Evolutionary conservation across 495 filamentous ascomycete species (phyloP).

Genomic region (Hypomontagnella submonticulosa): DNA sequence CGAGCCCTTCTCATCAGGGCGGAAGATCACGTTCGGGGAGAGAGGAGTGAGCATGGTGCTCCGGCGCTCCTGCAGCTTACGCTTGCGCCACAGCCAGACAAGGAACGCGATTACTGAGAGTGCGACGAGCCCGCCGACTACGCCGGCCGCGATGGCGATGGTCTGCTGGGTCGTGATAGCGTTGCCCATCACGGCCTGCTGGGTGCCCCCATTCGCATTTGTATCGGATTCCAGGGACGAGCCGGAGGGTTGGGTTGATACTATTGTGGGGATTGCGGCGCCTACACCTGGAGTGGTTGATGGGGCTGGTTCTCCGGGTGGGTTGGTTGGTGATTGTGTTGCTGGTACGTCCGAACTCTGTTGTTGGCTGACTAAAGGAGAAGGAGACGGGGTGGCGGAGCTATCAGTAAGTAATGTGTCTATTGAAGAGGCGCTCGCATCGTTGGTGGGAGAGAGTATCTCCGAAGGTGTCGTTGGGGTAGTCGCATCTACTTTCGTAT

Average conservation of each 20-base stretch:
- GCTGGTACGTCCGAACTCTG: too few relatives aligned
- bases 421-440: conserved; percentile 16
- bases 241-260: conserved; percentile 19
- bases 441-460: conserved; percentile 27
- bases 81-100: conserved; percentile 61
- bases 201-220: conserved; percentile 16
- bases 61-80: conserved; percentile 50
- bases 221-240: conserved; percentile 29
- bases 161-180: conserved; percentile 50
- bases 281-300: conserved; percentile 8
- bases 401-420: neutral
- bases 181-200: conserved; percentile 34
- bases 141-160: conserved; percentile 59
- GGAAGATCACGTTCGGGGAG: conserved; percentile 41
- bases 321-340: conserved; percentile 15
- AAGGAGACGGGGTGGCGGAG: too few relatives aligned
- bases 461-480: conserved; percentile 12
- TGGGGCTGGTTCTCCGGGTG: conserved; percentile 9
- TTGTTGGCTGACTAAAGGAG: too few relatives aligned
- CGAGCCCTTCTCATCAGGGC: conserved; percentile 50
- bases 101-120: conserved; percentile 59
- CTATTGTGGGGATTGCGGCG: conserved; percentile 6
- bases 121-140: conserved; percentile 60
- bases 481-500: conserved; percentile 3
- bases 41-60: conserved; percentile 60